These are phyloP conservation scores for Pouteria campechiana DNA, from an alignment of 179 eudicot species.

Conservation along the genomic window DNA sequence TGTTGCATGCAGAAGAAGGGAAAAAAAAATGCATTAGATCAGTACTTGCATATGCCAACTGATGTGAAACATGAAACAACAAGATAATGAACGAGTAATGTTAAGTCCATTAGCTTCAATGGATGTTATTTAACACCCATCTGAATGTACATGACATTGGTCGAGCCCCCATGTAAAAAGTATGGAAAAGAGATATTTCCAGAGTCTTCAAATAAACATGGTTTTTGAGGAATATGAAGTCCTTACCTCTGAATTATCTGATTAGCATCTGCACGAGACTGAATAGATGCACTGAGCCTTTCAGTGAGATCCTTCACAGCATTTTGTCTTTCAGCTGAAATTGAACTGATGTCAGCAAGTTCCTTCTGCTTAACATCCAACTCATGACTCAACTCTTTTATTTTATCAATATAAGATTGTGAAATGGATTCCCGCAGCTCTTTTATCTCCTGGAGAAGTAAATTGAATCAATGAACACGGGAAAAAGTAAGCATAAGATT, in stretches of 20 bases:
- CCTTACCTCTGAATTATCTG: conserved; percentile 66
- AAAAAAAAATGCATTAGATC: no score
- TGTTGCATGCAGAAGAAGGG: no score
- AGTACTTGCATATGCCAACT: no score
- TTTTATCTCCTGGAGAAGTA: conserved; percentile 53
- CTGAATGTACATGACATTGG: neutral
- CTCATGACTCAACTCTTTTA: conserved; percentile 40
- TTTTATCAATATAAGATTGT: conserved; percentile 42
- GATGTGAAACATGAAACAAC: neutral
- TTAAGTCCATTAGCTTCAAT: neutral
- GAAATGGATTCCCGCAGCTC: conserved; percentile 59
- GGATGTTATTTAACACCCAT: no score
- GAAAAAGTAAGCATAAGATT: no score
- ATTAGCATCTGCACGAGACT: conserved; percentile 74
- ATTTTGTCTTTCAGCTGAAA: conserved; percentile 67
- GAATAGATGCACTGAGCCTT: conserved; percentile 63
- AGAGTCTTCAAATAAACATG: neutral
- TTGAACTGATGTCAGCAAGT: conserved; percentile 37
- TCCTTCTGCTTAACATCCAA: conserved; percentile 60
- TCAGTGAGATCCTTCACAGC: conserved; percentile 66
- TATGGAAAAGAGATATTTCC: neutral
- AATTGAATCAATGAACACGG: no score
- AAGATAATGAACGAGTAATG: neutral
- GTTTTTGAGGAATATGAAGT: neutral
- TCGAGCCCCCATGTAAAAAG: no score